Evolutionary conservation across 1,139 yeast genomes (phyloP).

Genomic region (Schizosaccharomyces versatilis): DNA sequence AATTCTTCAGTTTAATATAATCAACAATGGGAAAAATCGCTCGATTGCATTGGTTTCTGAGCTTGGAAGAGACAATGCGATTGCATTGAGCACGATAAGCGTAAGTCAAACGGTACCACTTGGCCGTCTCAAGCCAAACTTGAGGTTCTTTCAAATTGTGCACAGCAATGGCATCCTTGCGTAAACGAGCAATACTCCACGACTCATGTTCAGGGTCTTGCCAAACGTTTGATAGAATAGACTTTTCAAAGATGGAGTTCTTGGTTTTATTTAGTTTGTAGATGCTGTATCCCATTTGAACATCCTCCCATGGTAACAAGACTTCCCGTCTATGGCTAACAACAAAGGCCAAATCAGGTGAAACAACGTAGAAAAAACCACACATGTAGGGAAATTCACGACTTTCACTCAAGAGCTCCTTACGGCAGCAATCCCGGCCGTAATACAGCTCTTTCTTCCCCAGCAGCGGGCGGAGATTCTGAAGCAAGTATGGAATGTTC

Average conservation of each 20-base stretch:
- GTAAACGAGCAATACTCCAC: not conserved
- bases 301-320: not conserved
- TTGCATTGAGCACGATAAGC: not conserved
- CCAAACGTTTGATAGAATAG: too few species aligned
- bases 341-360: constrained; percentile 1
- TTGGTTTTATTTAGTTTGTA: not conserved
- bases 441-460: not conserved
- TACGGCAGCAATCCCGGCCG: constrained; percentile 2
- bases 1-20: too few species aligned
- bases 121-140: not conserved
- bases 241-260: too few species aligned
- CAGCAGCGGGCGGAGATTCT: not conserved
- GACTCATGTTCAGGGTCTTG: too few species aligned
- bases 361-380: constrained; percentile 2
- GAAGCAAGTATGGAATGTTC: constrained; percentile 1
- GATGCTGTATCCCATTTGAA: not conserved
- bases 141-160: not conserved
- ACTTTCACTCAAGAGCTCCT: not conserved
- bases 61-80: too few species aligned
- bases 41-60: too few species aligned
- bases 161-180: not conserved
- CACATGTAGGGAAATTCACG: constrained; percentile 4
- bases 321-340: not conserved
- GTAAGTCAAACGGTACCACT: not conserved
- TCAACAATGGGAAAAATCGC: too few species aligned